phyloP scores from a whole-genome alignment of 2,329 filamentous ascomycete genomes.

The Microdochium paspali region DNA sequence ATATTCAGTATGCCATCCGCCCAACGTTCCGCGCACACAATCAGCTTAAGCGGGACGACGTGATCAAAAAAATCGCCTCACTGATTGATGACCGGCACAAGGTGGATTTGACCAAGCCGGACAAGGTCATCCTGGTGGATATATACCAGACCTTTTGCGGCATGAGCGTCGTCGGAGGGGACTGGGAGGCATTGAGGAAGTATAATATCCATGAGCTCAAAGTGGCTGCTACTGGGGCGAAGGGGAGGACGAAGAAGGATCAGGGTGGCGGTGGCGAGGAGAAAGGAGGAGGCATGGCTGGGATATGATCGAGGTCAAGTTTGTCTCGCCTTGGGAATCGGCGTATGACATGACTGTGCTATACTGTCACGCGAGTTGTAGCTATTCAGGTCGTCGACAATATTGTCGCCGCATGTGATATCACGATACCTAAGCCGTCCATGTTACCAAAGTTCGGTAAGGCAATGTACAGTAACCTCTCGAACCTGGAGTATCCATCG shows the following conservation, averaged over 20 bases:
- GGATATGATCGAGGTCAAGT: too few species aligned
- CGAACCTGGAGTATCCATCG: too few species aligned
- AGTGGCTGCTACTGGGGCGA: background rate
- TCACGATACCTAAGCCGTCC: too few species aligned
- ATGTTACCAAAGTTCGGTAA: too few species aligned
- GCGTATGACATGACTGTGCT: too few species aligned
- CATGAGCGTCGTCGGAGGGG: slow-evolving; percentile 67
- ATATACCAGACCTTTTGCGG: slow-evolving; percentile 73
- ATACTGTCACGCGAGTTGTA: too few species aligned
- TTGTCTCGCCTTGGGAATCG: too few species aligned
- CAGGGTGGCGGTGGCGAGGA: background rate
- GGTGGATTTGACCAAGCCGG: slow-evolving; percentile 68
- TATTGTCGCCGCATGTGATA: too few species aligned
- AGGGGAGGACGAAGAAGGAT: background rate
- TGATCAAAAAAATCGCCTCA: slow-evolving; percentile 64
- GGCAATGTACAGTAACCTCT: too few species aligned
- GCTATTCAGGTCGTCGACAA: too few species aligned
- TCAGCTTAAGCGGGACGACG: slow-evolving; percentile 53
- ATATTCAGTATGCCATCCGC: slow-evolving; percentile 70
- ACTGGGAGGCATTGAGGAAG: slow-evolving; percentile 66
- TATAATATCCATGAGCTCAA: slow-evolving; percentile 74
- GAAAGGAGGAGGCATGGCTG: too few species aligned
- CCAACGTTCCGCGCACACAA: slow-evolving; percentile 68
- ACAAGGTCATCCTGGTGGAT: slow-evolving; percentile 71
- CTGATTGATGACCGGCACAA: slow-evolving; percentile 59